Base-by-base conservation (phyloP, 2,329 filamentous ascomycete genomes). In the Ascosphaera pollenicola region DNA sequence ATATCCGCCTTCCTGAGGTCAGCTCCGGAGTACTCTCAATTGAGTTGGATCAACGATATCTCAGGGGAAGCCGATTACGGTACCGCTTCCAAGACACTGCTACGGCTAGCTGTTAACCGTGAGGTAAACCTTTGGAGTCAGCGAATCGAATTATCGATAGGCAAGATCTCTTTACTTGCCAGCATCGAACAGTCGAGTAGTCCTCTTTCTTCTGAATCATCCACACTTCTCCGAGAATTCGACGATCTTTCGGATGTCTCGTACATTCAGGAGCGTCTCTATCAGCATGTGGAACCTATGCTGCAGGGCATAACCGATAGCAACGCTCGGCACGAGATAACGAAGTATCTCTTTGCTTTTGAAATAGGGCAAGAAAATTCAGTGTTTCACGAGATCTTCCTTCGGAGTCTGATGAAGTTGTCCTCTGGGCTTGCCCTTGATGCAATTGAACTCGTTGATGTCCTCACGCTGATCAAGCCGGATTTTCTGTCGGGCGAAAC, bases 21-120 rank as follows among this genome's bases (percentile, higher is more conserved):
- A 40, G 71, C 75, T 45, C 69, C 74, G 0, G 68, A 75, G 44
- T 73, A 83, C 44, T 75, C 77, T 19, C 82, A 82, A 49, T 66
- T 98, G 35, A 75, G 77, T 37, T 98, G 89, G 89, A 92, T 98
- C 60, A 91, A 98, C 53, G 85, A 95, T 52, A 69, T 95, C 6
- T 66, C 75, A 43, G 68, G 70, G 17, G 80, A 89, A 52, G 67
- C 74, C 42, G 74, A 93, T 48, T 83, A 83, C 45, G 64, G 70
- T 10, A 69, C 72, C 41, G 85, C 87, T 8, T 75, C 78, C 3
- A 61, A 72, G 34, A 78, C 75, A 0, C 66, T 98, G 36, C 63
- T 79, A 35, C 63, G 71, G 6, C 65, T 85, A 16, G 84, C 81
- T 0, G 61, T 76, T 16, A 66, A 68, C 38, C 71, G 73, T 40